Evolutionary conservation across 495 filamentous ascomycete genomes (phyloP).

Genomic region (Lasiosphaeris hirsuta): DNA sequence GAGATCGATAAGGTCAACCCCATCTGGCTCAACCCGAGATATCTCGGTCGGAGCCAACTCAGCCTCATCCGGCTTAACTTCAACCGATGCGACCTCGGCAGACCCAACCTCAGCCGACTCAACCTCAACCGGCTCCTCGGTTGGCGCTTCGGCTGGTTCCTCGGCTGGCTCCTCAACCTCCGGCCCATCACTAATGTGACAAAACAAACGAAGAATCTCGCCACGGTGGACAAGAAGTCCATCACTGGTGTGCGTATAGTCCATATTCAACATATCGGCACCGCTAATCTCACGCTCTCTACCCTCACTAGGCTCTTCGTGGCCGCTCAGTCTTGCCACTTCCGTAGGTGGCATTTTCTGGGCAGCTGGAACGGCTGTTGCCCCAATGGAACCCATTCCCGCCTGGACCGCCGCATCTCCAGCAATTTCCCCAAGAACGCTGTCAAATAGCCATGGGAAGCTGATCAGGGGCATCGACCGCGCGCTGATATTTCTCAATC

Average conservation of each 20-base stretch:
- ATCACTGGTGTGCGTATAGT: conserved; percentile 22
- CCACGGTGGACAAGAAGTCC: conserved; percentile 31
- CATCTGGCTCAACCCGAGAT: too few relatives aligned
- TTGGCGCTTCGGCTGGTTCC: background rate
- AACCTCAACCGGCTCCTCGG: background rate
- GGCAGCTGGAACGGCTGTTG: background rate
- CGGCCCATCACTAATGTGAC: conserved; percentile 8
- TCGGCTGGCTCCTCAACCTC: background rate
- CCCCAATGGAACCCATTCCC: too few relatives aligned
- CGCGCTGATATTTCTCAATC: conserved; percentile 33
- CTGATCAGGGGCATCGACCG: conserved; percentile 75
- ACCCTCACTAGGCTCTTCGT: conserved; percentile 8
- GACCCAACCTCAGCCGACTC: background rate
- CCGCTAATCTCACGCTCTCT: too few relatives aligned
- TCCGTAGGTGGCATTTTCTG: background rate
- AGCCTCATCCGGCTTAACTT: background rate
- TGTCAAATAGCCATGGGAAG: conserved; percentile 87
- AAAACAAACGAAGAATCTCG: conserved; percentile 31
- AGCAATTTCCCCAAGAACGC: conserved; percentile 72
- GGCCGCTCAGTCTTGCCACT: background rate
- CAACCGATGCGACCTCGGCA: background rate
- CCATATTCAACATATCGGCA: conserved; percentile 6
- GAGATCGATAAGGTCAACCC: too few relatives aligned
- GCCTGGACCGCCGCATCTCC: conserved; percentile 1
- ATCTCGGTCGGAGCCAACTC: too few relatives aligned